These are phyloP conservation scores for Nothophytophthora sp. DNA, from an alignment of 352 stramenopile species.

Conservation along the genomic window DNA sequence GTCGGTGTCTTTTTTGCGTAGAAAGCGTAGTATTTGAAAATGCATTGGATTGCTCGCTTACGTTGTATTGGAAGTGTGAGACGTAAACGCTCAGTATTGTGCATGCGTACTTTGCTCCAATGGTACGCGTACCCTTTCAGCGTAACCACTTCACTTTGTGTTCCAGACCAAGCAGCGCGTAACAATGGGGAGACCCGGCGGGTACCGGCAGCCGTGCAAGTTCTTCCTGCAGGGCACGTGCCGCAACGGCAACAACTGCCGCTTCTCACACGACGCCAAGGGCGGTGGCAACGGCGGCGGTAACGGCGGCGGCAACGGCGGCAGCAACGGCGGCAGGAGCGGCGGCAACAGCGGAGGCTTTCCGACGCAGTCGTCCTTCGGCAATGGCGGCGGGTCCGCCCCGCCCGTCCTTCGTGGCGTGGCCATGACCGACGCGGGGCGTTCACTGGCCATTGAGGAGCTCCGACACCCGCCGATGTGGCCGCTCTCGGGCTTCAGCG, in stretches of 20 bases:
- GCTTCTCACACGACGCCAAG: slow-evolving; percentile 53
- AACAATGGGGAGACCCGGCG: slow-evolving; percentile 16
- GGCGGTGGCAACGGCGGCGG: slow-evolving; percentile 13
- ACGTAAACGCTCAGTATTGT: too few species aligned
- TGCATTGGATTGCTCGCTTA: too few species aligned
- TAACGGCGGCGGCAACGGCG: too few species aligned
- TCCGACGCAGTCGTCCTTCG: too few species aligned
- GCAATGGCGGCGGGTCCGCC: slow-evolving; percentile 6
- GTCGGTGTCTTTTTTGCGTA: too few species aligned
- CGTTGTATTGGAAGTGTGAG: too few species aligned
- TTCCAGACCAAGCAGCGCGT: too few species aligned
- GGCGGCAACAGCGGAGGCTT: slow-evolving; percentile 7
- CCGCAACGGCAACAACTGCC: slow-evolving; percentile 69
- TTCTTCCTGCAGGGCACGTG: slow-evolving; percentile 75
- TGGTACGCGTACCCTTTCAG: too few species aligned
- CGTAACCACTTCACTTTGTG: too few species aligned
- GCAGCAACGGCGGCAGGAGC: slow-evolving; percentile 9
- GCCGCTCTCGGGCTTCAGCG: slow-evolving; percentile 62
- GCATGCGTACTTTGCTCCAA: too few species aligned
- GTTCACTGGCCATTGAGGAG: slow-evolving; percentile 58
- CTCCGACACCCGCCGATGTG: slow-evolving; percentile 50
- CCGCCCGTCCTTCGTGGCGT: slow-evolving; percentile 4
- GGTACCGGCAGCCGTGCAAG: slow-evolving; percentile 47
- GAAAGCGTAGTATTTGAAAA: too few species aligned
- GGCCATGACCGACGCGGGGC: slow-evolving; percentile 48